A percentile compares a stretch with the other conserved stretches of the same genome.
Evolutionary conservation across 1,139 yeast genomes (phyloP).

Genomic region (Lipomyces yarrowii): DNA sequence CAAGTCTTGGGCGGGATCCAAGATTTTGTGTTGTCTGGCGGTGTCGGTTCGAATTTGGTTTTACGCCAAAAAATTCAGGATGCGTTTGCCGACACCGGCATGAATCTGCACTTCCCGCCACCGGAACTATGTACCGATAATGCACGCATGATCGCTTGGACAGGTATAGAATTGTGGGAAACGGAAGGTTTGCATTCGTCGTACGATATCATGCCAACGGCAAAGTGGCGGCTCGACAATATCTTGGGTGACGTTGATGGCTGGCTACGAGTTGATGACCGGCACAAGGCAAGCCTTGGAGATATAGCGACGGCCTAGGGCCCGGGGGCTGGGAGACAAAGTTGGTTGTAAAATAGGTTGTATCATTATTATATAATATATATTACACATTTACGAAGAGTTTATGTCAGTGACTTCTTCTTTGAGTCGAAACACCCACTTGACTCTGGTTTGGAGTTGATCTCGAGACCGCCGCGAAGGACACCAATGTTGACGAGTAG

Average conservation of each 20-base stretch:
- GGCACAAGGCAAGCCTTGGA: not conserved
- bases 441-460: constrained; percentile 4
- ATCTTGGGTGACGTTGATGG: constrained; percentile 12
- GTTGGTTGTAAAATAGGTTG: not conserved
- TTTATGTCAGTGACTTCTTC: not conserved
- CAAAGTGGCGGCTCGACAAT: constrained; percentile 30
- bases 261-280: constrained; percentile 11
- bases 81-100: not conserved
- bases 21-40: constrained; percentile 85
- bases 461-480: constrained; percentile 25
- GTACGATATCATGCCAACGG: constrained; percentile 19
- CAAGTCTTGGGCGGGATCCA: constrained; percentile 44
- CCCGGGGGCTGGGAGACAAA: too few relatives aligned
- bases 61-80: constrained; percentile 55
- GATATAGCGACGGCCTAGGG: not conserved
- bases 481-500: constrained; percentile 22
- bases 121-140: constrained; percentile 84
- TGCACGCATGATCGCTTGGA: constrained; percentile 97
- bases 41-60: constrained; percentile 78
- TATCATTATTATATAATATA: not conserved
- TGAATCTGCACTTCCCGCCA: constrained; percentile 56
- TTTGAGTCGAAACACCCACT: not conserved
- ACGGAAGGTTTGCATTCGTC: constrained; percentile 39
- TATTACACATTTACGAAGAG: not conserved
- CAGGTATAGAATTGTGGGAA: constrained; percentile 86